Base-by-base conservation (phyloP, 106 monocot species). In the Allium fistulosum region DNA sequence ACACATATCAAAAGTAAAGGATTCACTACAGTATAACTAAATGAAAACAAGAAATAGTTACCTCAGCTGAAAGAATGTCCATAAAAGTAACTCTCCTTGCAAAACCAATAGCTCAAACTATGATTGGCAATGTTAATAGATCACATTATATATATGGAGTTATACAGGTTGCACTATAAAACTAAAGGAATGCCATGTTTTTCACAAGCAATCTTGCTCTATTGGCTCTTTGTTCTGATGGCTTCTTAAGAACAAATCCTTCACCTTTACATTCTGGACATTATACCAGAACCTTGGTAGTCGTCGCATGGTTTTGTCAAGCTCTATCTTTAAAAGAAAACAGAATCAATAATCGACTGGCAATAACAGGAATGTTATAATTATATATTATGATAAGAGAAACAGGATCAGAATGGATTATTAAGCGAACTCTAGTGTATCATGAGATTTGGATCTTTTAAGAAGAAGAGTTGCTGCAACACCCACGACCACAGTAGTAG, bases 211-310 rank as follows among this genome's bases (percentile, higher is more conserved):
- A 53, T 83, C 94, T 91, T 28, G 95, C 91, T 66, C 51, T 91
- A 28, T 77, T 80, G 51, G 95, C 86, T 69, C 66, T 86, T 66
- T 82, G 86, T 7, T 91, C 79, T 48, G 91, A 82, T 70, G 88
- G 50, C 69, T 83, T 80, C 76, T 91, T 96, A n/a, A 86, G 87
- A 46, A 86, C 57, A 62, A 91, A 96, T 60, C 95, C 95, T 65
- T 96, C 95, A 59, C 95, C 95, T 52, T 96, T 96, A 62, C 91
- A 91, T 63, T 67, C 81, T 7, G 78, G 15, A 65, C 95, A 96
- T 50, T 22, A 96, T 71, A 48, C 95, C 95, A 53, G 95, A 91
- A 71, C 91, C 95, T 17, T 71, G 81, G 72, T 91, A 96, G 67
- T 96, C 91, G 74, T 88, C 81, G 49, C 91, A 96, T 55, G 37